These are phyloP conservation scores for Talaromyces wortmannii DNA, from an alignment of 495 filamentous ascomycete genomes.

Conservation along the genomic window DNA sequence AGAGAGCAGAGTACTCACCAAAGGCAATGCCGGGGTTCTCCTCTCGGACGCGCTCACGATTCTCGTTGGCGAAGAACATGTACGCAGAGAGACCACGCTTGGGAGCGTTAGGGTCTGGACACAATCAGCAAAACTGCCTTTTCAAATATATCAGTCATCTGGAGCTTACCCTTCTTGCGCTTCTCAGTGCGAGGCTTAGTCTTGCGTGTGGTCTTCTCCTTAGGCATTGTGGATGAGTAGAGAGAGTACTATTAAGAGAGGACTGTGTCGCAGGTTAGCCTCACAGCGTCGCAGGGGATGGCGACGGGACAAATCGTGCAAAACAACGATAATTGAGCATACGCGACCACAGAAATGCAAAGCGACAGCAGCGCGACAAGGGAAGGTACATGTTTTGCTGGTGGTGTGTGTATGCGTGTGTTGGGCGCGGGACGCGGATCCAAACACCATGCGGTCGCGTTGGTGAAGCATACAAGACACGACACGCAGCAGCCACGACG, in stretches of 20 bases:
- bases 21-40: slow-evolving; percentile 98
- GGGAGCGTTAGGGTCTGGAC: slow-evolving; percentile 88
- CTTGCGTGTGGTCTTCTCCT: slow-evolving; percentile 60
- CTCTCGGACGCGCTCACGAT: slow-evolving; percentile 94
- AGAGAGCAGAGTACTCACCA: slow-evolving; percentile 47
- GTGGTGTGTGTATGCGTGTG: not conserved
- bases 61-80: slow-evolving; percentile 99
- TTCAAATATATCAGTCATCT: not conserved
- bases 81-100: slow-evolving; percentile 99
- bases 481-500: not conserved
- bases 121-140: not conserved
- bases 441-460: slow-evolving; percentile 5
- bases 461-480: not conserved
- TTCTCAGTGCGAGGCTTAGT: slow-evolving; percentile 48
- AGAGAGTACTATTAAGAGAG: not conserved
- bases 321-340: not conserved
- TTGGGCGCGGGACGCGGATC: slow-evolving; percentile 4
- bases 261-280: no score
- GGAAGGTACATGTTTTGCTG: not conserved
- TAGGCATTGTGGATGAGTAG: slow-evolving; percentile 57
- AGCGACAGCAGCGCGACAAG: not conserved
- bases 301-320: not conserved
- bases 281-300: not conserved
- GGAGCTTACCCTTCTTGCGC: slow-evolving; percentile 79
- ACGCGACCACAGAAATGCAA: slow-evolving; percentile 5